phyloP scores from a whole-genome alignment of 2,329 filamentous ascomycete genomes.

The Madurella mycetomatis region DNA sequence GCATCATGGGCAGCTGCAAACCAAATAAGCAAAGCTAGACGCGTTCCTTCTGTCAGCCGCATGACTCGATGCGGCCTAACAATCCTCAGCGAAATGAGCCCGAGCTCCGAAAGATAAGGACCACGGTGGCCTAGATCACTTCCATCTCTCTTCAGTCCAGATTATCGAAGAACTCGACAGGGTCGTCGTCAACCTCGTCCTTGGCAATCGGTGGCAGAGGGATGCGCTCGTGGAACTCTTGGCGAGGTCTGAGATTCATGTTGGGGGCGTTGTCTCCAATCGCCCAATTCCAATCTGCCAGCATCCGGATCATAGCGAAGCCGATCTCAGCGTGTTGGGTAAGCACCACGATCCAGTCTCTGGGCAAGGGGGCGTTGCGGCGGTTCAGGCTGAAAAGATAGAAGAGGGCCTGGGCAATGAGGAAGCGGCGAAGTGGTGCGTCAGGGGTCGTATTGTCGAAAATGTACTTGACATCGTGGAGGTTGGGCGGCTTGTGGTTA shows the following conservation, averaged over 20 bases:
- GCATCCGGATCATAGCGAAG: conserved; percentile 20
- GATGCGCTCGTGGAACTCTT: conserved; percentile 21
- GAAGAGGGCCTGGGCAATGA: conserved; percentile 21
- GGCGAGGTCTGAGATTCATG: conserved; percentile 22
- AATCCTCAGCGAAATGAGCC: no score
- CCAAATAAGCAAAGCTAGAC: no score
- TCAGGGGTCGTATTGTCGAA: conserved; percentile 21
- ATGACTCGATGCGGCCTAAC: no score
- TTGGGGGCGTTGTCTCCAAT: conserved; percentile 21
- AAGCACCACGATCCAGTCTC: conserved; percentile 20
- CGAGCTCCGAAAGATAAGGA: no score
- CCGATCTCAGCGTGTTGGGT: conserved; percentile 10
- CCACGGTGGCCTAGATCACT: no score
- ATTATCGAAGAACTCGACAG: background rate
- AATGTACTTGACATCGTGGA: conserved; percentile 23
- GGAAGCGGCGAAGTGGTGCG: conserved; percentile 22
- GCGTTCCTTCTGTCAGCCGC: no score
- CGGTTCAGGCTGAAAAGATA: conserved; percentile 19
- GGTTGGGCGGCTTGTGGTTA: conserved; percentile 13
- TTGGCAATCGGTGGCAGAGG: background rate
- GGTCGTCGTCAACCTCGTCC: conserved; percentile 2
- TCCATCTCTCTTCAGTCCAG: conserved; percentile 37
- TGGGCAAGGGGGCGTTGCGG: conserved; percentile 7
- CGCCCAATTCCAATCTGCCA: conserved; percentile 23
- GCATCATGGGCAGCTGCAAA: no score